Conservation (phyloP, 202 grass and related monocot genomes). For the Thinopyrum obtusiflorum region DNA sequence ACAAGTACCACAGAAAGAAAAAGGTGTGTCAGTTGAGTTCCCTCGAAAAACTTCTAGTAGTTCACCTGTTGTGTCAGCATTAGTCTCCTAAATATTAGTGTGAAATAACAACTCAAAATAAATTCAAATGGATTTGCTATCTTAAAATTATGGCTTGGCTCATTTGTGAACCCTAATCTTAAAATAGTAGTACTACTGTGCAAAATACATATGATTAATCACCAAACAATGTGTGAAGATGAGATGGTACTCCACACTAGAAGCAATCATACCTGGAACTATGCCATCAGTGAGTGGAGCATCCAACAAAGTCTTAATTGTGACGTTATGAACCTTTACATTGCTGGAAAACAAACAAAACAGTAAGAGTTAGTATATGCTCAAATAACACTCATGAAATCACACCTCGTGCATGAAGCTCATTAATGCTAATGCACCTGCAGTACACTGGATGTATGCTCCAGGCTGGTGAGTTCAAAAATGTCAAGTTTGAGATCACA, state of each 20-base stretch:
- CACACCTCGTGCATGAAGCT: neutral
- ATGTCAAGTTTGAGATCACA: slow-evolving; percentile 79
- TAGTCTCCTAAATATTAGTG: neutral
- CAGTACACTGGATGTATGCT: slow-evolving; percentile 89
- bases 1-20: neutral
- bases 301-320: slow-evolving; percentile 57
- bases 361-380: slow-evolving; percentile 3
- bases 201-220: neutral
- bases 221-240: slow-evolving; percentile 12
- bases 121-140: neutral
- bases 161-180: too few species aligned
- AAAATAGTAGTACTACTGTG: neutral
- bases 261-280: slow-evolving; percentile 58
- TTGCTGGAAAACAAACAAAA: slow-evolving; percentile 45
- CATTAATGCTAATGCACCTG: slow-evolving; percentile 46
- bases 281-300: slow-evolving; percentile 80
- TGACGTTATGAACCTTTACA: slow-evolving; percentile 71
- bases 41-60: neutral
- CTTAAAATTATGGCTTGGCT: neutral
- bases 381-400: slow-evolving; percentile 8
- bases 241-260: neutral
- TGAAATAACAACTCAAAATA: neutral
- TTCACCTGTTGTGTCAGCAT: neutral
- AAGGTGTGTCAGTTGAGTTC: neutral
- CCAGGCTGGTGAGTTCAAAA: slow-evolving; percentile 89